Conservation (phyloP, 805 yeast genomes). For the Nakazawaea holstii region DNA sequence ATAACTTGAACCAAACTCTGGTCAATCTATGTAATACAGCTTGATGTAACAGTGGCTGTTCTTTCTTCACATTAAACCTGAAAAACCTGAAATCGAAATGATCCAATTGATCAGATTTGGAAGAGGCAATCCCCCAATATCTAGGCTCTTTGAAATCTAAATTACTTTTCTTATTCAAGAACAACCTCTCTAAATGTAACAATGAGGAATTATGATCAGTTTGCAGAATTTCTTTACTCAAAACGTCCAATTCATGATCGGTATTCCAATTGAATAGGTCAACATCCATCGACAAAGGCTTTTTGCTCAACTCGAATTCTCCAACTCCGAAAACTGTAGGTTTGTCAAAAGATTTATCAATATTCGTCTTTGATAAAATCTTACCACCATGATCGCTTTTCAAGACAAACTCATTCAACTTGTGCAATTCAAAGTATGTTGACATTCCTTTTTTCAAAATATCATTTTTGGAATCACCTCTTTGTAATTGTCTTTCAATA, state of each 20-base stretch:
- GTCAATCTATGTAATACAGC: conserved; percentile 34
- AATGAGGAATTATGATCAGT: conserved; percentile 50
- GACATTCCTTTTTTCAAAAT: background rate
- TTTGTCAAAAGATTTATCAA: background rate
- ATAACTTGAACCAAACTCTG: conserved; percentile 41
- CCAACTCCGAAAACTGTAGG: background rate
- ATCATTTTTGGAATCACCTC: background rate
- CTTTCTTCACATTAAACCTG: background rate
- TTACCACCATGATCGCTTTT: background rate
- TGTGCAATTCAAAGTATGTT: background rate
- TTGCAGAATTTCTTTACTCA: conserved; percentile 69
- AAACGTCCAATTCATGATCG: conserved; percentile 19
- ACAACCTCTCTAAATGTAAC: background rate
- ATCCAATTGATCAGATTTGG: background rate
- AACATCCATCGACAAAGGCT: background rate
- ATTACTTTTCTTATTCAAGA: background rate
- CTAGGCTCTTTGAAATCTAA: background rate
- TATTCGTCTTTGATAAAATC: background rate
- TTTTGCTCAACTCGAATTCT: background rate
- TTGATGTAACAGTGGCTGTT: background rate
- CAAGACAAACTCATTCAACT: conserved; percentile 1
- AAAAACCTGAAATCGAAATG: conserved; percentile 5
- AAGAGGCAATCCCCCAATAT: conserved; percentile 4
- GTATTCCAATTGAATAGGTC: background rate
- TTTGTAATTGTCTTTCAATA: background rate